Conservation (phyloP, 2,329 filamentous ascomycete genomes). For the Penicillium sp. region DNA sequence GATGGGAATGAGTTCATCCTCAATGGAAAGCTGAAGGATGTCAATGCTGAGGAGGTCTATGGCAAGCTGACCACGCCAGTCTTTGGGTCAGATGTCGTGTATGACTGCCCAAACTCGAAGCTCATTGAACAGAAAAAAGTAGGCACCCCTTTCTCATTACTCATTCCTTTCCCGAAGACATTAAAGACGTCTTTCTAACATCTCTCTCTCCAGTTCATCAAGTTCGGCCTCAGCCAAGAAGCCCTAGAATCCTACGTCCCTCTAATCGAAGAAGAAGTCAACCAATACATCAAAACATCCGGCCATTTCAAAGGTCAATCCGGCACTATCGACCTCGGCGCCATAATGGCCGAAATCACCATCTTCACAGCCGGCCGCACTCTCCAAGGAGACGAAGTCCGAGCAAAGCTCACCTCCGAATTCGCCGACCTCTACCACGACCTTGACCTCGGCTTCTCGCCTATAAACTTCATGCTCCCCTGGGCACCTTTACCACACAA, state of each 20-base stretch:
- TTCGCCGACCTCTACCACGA: constrained; percentile 81
- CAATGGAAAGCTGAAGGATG: constrained; percentile 88
- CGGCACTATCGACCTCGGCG: constrained; percentile 68
- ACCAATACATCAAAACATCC: constrained; percentile 59
- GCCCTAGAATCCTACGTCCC: constrained; percentile 74
- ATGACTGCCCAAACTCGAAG: constrained; percentile 89
- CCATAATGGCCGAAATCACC: constrained; percentile 75
- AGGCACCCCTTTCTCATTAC: not conserved
- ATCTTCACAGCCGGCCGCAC: constrained; percentile 80
- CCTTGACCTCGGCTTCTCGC: constrained; percentile 77
- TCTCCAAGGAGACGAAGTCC: constrained; percentile 77
- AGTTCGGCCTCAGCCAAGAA: constrained; percentile 66
- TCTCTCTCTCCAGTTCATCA: constrained; percentile 57
- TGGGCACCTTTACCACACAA: constrained; percentile 81
- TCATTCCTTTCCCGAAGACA: no score
- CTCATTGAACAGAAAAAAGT: constrained; percentile 97
- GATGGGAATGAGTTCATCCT: constrained; percentile 91
- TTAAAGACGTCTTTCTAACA: not conserved
- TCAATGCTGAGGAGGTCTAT: constrained; percentile 91
- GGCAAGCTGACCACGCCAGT: constrained; percentile 72
- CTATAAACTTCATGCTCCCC: constrained; percentile 82
- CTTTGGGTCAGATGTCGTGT: constrained; percentile 85
- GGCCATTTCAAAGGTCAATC: constrained; percentile 64
- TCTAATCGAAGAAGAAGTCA: constrained; percentile 74
- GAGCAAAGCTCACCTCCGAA: constrained; percentile 71